Base-by-base conservation (phyloP, 192 early-diverging fungal species). In the Tieghemiomyces parasiticus region DNA sequence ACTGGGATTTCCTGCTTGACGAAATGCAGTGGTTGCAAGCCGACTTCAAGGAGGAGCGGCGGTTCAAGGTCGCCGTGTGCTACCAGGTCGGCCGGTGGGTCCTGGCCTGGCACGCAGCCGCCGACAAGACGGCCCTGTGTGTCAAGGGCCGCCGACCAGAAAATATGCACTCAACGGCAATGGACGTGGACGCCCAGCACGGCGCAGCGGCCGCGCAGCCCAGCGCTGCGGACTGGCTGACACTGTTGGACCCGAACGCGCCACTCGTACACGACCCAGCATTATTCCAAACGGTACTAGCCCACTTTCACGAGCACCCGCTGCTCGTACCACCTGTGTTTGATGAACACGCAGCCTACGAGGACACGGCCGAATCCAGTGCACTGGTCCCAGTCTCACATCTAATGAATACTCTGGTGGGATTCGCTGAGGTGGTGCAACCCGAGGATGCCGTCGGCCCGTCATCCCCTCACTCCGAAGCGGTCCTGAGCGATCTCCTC, bases 1-100 rank as follows among this genome's bases (percentile, higher is more conserved):
- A 78, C 42, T 73, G 76, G 76, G 76, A 78, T 47, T 71, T 71
- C 47, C 31, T 76, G 35, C 61, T 78, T 19, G 71, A 75, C 22
- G 76, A 78, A 60, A 67, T 70, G 67, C 45, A 54, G 14, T 78
- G 76, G 76, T 62, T 75, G 66, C 69, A 72, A 25, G 63, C 59
- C 1, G 76, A 78, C 31, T 75, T 78, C 66, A 54, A 50, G 13
- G 73, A 78, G 49, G 73, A 75, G 60, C 69, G 67, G 44, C 72
- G 70, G 60, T 50, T 69, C 59, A 74, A 67, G 29, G 51, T 71
- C 34, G 74, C 74, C 4, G 63, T 72, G 48, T 69, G 71, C 3
- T 61, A 66, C 29, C 34, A 63, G 59, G 29, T 78, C 3, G 58
- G 69, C 4, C 65, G 61, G 46, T 75, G 71, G 71, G 67, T 78